Evolutionary conservation across 2,329 filamentous ascomycete genomes (phyloP), one percentile per base, ranked within the genome.

Genomic region (Cytospora paraplurivora): DNA sequence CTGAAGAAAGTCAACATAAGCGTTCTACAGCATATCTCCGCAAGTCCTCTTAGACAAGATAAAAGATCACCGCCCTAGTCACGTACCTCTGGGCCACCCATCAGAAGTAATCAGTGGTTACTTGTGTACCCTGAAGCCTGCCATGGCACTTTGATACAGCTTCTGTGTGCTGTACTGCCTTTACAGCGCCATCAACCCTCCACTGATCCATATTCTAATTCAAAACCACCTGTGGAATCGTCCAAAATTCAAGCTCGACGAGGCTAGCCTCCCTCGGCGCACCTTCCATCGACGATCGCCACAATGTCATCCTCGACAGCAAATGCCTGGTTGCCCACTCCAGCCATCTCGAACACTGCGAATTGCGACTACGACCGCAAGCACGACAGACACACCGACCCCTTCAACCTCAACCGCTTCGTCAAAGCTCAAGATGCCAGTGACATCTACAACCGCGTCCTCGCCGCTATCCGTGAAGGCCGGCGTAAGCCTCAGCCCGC

Each of bases 321-420:
- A 21, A 19, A 12, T 4, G 5, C 5, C 41, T 7, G 7, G 41
- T 3, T 44, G 19, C n/a, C 41, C 44, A 47, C n/a, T 10, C 41
- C 41, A 19, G n/a, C 44, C 21, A 47, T 4, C 8, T n/a, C n/a
- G 21, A 7, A 19, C 44, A 47, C n/a, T 47, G 13, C 44, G 6
- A 17, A 47, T 13, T 4, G 19, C 44, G 4, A 7, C 19, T 7
- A 27, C 38, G 12, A 12, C 56, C 37, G 19, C 34, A 38, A 11
- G 17, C 19, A 41, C 47, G 47, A 32, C 32, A 10, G 33, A 19
- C 19, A 33, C 51, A 4, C 35, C 19, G 62, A 63, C 34, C 56
- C 50, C 7, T 63, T 21, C 62, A 63, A 63, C 33, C 50, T 63
- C 21, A n/a, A 55, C 6, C 51, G 62, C 19, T 63, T 59, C 56